Conservation (phyloP, 192 early-diverging fungal species). For the Coemansia sp. region DNA sequence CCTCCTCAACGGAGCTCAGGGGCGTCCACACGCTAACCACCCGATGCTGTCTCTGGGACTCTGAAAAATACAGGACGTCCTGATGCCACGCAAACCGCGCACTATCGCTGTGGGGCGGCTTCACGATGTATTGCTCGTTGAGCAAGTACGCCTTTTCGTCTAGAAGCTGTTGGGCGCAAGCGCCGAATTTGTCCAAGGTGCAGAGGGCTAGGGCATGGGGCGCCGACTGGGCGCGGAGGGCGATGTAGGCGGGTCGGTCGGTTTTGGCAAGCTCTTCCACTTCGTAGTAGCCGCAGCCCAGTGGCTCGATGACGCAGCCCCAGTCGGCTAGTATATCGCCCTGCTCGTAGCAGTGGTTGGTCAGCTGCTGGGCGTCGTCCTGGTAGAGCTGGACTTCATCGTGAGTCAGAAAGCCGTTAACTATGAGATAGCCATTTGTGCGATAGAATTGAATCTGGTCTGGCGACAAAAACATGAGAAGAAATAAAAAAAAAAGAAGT, state of each 20-base stretch:
- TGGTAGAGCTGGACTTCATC: constrained; percentile 17
- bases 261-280: constrained; percentile 9
- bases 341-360: constrained; percentile 51
- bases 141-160: constrained; percentile 9
- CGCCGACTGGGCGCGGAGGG: constrained; percentile 12
- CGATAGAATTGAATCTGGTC: constrained; percentile 28
- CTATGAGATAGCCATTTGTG: constrained; percentile 30
- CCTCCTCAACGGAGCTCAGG: constrained; percentile 17
- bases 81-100: constrained; percentile 52
- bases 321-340: constrained; percentile 44
- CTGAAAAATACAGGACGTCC: constrained; percentile 32
- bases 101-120: constrained; percentile 26
- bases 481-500: background rate
- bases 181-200: constrained; percentile 39
- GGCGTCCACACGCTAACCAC: constrained; percentile 49
- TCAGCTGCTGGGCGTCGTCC: constrained; percentile 31
- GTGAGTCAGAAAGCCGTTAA: constrained; percentile 23
- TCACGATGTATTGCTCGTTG: constrained; percentile 54
- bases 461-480: background rate
- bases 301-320: constrained; percentile 52
- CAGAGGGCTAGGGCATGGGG: constrained; percentile 6
- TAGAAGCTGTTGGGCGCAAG: constrained; percentile 30
- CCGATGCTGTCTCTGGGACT: constrained; percentile 11
- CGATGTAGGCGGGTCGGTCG: constrained; percentile 8
- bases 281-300: constrained; percentile 40